Evolutionary conservation across 2,329 filamentous ascomycete genomes (phyloP).

Genomic region (Fusarium haematococcum): DNA sequence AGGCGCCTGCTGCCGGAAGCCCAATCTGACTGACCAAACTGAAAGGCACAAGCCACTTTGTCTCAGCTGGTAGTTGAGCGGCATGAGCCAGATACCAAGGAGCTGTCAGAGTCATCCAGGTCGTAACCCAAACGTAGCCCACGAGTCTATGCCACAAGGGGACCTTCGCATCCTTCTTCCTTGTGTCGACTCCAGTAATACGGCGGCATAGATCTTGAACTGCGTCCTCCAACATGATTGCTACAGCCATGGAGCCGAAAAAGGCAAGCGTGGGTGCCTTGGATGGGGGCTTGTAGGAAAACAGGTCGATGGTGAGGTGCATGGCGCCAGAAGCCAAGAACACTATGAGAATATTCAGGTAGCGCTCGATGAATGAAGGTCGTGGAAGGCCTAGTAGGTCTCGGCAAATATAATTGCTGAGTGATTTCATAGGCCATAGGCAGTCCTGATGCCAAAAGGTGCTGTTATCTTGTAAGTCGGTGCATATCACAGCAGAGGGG

Average conservation of each 20-base stretch:
- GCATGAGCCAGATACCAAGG: conserved; percentile 25
- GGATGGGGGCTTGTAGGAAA: neutral
- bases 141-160: conserved; percentile 27
- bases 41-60: conserved; percentile 15
- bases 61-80: conserved; percentile 3
- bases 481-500: neutral
- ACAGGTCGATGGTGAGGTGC: conserved; percentile 12
- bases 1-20: neutral
- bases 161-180: neutral
- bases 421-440: conserved; percentile 22
- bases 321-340: conserved; percentile 20
- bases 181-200: neutral
- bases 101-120: conserved; percentile 19
- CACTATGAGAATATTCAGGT: conserved; percentile 16
- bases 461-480: neutral
- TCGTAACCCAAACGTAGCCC: conserved; percentile 21
- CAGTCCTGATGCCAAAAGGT: conserved; percentile 26
- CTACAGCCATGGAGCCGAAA: conserved; percentile 2
- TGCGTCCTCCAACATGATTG: neutral
- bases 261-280: conserved; percentile 7
- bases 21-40: conserved; percentile 15
- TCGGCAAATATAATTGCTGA: conserved; percentile 26
- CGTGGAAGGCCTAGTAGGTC: conserved; percentile 13
- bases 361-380: conserved; percentile 10
- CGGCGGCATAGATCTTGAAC: neutral